Base-by-base conservation (phyloP, 805 yeast genomes). In the Suhomyces sp. region DNA sequence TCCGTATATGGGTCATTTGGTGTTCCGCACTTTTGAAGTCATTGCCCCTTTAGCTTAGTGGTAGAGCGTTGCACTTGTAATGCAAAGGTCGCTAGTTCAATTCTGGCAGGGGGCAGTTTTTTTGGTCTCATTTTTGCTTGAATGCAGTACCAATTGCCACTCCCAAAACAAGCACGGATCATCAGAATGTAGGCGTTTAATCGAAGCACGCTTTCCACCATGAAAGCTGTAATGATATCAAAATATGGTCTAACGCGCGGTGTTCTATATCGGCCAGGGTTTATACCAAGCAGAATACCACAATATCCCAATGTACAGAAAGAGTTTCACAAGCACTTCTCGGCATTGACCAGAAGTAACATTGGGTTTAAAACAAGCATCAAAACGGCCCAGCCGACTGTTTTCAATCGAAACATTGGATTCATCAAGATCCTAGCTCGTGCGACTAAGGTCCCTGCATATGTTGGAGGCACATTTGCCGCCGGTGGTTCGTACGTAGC, bases 21-120 rank as follows among this genome's bases (percentile, higher is more conserved):
- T 7, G 19, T 3, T 37, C 12, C 22, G 41, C 21, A 6, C 21
- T 19, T 19, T 1, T 4, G 10, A 17, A 37, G 7, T 12, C 12
- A 51, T 48, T 47, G 96, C 96, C 96, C 81, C 84, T 82, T 89
- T 89, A 89, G 96, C 96, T 89, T 88, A 89, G 97, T 87, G 96
- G 96, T 89, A 89, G 94, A 89, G 96, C 96, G 96, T 87, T 87
- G 96, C 97, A 89, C 97, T 89, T 89, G 97, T 89, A 89, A 87
- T 87, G 96, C 94, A 86, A 86, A 57, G 58, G 62, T 57, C 56
- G 59, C 60, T 58, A 57, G 69, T 64, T 65, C 69, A 65, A 65
- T 66, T 66, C 69, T 66, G 69, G 69, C 67, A 66, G 64, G 69
- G 58, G 69, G 69, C 69, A 66, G n/a, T 43, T 39, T 41, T 43